phyloP scores from a whole-genome alignment of 1,284 basidiomycete genomes.

The Ceratobasidium sp. region DNA sequence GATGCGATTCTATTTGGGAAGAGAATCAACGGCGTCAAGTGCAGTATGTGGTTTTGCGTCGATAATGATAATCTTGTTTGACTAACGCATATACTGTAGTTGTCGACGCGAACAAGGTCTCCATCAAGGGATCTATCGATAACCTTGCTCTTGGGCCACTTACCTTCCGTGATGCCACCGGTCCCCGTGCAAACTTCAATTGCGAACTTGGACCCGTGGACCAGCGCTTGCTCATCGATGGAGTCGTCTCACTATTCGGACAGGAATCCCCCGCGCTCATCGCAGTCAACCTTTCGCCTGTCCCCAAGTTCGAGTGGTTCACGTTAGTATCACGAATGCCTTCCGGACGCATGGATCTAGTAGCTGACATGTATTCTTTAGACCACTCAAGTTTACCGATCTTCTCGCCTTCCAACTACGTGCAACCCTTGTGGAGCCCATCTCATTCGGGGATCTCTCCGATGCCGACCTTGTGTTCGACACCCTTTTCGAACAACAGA shows the following conservation, averaged over 20 bases:
- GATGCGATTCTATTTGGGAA: background rate
- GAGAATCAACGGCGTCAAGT: background rate
- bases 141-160: slow-evolving; percentile 1
- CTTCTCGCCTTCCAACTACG: background rate
- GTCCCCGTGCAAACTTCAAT: background rate
- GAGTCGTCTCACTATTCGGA: background rate
- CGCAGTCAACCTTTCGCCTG: background rate
- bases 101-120: too few species aligned
- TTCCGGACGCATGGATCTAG: too few species aligned
- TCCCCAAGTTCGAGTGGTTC: background rate
- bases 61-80: too few species aligned
- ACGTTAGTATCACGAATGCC: too few species aligned
- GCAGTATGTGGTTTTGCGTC: background rate
- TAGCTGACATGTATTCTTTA: too few species aligned
- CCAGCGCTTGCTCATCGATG: background rate
- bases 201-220: background rate
- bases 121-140: slow-evolving; percentile 12
- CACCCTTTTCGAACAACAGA: background rate
- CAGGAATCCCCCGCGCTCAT: background rate
- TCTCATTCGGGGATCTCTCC: background rate
- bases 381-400: slow-evolving; percentile 5
- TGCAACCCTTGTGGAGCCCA: background rate
- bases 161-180: slow-evolving; percentile 7
- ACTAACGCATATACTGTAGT: too few species aligned
- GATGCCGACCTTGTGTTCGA: background rate